Evolutionary conservation across 306 rosid species (phyloP), one percentile per base, ranked within the genome.

Genomic region (Rosa rugosa): DNA sequence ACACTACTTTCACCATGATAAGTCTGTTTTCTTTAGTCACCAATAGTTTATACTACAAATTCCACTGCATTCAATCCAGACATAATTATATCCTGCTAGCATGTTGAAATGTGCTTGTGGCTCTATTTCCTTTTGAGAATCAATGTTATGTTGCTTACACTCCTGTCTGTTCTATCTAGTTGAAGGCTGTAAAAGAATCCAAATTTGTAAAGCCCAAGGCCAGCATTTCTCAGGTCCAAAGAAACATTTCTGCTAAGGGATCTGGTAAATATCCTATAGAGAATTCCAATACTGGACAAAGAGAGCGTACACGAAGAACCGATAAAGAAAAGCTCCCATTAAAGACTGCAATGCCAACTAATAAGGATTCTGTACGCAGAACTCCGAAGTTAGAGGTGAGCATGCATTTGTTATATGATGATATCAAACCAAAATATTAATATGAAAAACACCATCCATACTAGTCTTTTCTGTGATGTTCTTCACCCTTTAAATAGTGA

Each of bases 361-460:
- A 69, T 40, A 60, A 69, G 41, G 44, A 13, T 44, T 70, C 86
- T 34, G 71, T 67, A 5, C 76, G 53, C 73, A 81, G 76, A 75
- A 81, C 82, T 25, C 51, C 90, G 40, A 89, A 84, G 83, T 54
- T 69, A 56, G 87, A 87, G 85, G 94, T 88, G 85, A 79, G 80
- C 56, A 74, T 60, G 36, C 36, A 31, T 31, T 31, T 2, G 3
- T 27, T 47, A 11, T 36, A 41, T 7, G 9, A 16, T 50, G 38
- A n/a, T 22, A 77, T n/a, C 66, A 74, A 38, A 22, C 13, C 10
- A 25, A 64, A 60, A 16, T 66, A 10, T 31, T 16, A 5, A 10
- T 56, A 8, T 14, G 3, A 27, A 40, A 78, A 20, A 22, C 45
- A 42, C 60, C 8, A 44, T 11, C 45, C 47, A 34, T 5, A 31